Percentiles rank a stretch among this genome's conserved stretches.
Conservation (phyloP, 305 asterid genomes). For the Rubia occidens region DNA sequence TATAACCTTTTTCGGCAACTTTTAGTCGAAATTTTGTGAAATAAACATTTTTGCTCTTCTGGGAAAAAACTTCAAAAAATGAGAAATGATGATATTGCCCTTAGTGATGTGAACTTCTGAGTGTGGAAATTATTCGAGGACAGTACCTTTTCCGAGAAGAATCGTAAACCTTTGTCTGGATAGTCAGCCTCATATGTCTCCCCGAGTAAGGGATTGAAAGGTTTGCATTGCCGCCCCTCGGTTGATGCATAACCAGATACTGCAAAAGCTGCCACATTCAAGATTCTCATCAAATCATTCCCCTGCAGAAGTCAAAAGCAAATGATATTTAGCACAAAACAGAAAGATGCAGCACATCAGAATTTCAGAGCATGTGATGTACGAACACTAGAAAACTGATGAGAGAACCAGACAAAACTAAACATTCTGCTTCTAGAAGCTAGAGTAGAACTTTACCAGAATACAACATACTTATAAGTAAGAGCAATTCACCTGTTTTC, state of each 20-base stretch:
- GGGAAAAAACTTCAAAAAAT: too few relatives aligned
- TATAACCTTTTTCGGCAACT: too few relatives aligned
- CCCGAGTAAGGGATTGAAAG: constrained; percentile 97
- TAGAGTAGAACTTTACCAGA: too few relatives aligned
- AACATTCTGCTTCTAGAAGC: too few relatives aligned
- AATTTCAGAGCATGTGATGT: background rate
- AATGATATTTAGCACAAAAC: background rate
- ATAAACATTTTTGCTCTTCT: too few relatives aligned
- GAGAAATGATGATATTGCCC: too few relatives aligned
- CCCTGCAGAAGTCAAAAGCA: constrained; percentile 50
- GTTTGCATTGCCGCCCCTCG: constrained; percentile 95
- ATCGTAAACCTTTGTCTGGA: constrained; percentile 82
- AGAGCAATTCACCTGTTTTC: constrained; percentile 61
- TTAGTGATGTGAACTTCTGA: too few relatives aligned
- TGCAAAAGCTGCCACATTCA: constrained; percentile 92
- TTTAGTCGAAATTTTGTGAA: too few relatives aligned
- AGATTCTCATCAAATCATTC: constrained; percentile 90
- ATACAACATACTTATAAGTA: too few relatives aligned
- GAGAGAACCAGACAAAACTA: too few relatives aligned
- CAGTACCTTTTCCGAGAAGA: constrained; percentile 86
- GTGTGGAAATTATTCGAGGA: background rate
- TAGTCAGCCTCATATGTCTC: constrained; percentile 96
- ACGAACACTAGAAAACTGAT: too few relatives aligned
- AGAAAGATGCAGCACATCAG: background rate
- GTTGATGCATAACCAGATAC: constrained; percentile 98